phyloP scores from a whole-genome alignment of 192 early-diverging fungal species.

The Entomortierella beljakovae region DNA sequence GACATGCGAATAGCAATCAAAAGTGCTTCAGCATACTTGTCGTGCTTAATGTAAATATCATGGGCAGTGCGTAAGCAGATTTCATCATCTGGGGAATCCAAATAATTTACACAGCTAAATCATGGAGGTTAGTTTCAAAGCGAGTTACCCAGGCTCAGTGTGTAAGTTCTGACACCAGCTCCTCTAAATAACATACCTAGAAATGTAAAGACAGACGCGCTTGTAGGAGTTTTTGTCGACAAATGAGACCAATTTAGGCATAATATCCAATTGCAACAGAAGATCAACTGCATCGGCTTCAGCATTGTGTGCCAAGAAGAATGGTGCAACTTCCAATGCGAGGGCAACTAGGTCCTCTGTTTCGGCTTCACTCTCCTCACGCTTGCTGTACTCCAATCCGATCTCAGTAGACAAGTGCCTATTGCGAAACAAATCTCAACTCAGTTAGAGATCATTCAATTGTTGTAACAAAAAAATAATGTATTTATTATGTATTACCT shows the following conservation, averaged over 20 bases:
- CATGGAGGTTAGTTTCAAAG: neutral
- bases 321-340: conserved; percentile 91
- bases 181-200: conserved; percentile 64
- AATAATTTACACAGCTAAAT: conserved; percentile 87
- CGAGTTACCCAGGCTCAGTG: neutral
- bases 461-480: neutral
- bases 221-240: conserved; percentile 94
- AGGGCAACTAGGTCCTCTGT: conserved; percentile 77
- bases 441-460: neutral
- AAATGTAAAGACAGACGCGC: conserved; percentile 96
- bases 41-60: conserved; percentile 88
- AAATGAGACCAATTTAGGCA: conserved; percentile 82
- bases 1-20: conserved; percentile 89
- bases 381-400: conserved; percentile 81
- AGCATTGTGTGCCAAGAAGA: conserved; percentile 96
- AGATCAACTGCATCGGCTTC: conserved; percentile 99
- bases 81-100: conserved; percentile 91
- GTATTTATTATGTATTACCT: conserved; percentile 63
- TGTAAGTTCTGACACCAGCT: neutral
- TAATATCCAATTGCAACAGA: conserved; percentile 87
- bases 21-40: conserved; percentile 85
- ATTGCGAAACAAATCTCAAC: neutral
- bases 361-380: conserved; percentile 68
- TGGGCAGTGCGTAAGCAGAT: conserved; percentile 88
- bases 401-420: conserved; percentile 93